Conservation (phyloP, 2,329 filamentous ascomycete species). For the Fusarium longipes region DNA sequence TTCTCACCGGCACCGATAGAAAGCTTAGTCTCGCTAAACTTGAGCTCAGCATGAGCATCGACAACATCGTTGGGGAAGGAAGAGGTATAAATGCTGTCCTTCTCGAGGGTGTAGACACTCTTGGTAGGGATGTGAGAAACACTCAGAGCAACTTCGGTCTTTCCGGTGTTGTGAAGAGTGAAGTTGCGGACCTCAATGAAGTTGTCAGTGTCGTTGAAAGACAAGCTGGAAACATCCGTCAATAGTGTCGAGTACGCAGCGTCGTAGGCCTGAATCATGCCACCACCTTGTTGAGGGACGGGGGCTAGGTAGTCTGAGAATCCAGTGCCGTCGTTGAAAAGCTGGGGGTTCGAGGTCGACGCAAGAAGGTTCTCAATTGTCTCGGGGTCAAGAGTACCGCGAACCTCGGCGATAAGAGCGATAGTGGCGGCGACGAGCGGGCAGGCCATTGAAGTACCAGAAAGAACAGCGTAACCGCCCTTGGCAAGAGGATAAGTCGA, state of each 20-base stretch:
- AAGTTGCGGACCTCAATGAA: conserved; percentile 62
- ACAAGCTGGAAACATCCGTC: conserved; percentile 66
- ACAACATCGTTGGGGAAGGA: conserved; percentile 58
- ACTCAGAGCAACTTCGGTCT: conserved; percentile 60
- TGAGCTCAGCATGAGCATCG: conserved; percentile 54
- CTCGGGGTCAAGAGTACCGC: conserved; percentile 62
- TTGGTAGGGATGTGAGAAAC: conserved; percentile 62
- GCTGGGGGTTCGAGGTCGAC: conserved; percentile 60
- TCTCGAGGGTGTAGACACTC: conserved; percentile 63
- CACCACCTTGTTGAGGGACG: conserved; percentile 69
- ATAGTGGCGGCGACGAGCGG: conserved; percentile 66
- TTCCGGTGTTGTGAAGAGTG: conserved; percentile 65
- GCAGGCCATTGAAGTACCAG: conserved; percentile 70
- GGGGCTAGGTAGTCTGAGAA: conserved; percentile 60
- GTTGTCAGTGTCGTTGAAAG: conserved; percentile 73
- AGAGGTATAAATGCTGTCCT: conserved; percentile 50
- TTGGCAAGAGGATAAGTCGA: conserved; percentile 63
- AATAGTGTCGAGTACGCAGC: conserved; percentile 65
- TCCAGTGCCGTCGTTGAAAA: conserved; percentile 58
- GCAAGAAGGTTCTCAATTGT: conserved; percentile 62
- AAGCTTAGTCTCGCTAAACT: conserved; percentile 56
- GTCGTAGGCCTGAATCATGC: conserved; percentile 69
- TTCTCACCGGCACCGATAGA: conserved; percentile 56
- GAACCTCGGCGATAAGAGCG: conserved; percentile 64
- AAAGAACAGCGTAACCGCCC: conserved; percentile 64